Evolutionary conservation across 257 asterid genomes (phyloP), one percentile per base, ranked within the genome.

Genomic region (Gentiana macrophylla): DNA sequence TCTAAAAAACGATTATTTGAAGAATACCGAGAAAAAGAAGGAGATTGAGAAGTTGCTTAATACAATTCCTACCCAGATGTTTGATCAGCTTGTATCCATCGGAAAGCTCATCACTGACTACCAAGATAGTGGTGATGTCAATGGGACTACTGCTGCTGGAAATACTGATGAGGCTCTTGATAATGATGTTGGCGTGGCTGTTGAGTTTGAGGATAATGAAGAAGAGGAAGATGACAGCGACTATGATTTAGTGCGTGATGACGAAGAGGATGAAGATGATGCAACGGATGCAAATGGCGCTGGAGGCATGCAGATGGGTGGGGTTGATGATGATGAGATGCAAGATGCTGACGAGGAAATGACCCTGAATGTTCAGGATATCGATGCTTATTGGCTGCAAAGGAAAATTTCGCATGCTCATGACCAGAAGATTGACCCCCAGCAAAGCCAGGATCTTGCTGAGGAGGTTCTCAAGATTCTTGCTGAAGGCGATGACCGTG

Each of bases 361-460:
- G 73, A 52, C 75, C 41, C 63, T 74, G 73, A 74, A 70, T 74
- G 80, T 74, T 56, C 80, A 74, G 68, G 80, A 74, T 51, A 70
- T 74, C 41, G 80, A 74, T 67, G 80, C 80, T 49, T 74, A 74
- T 53, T 74, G 80, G 80, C 76, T 74, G 59, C 80, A 74, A 43
- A 66, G 80, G 59, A 74, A 74, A 68, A 74, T 74, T 55, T 70
- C 80, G 2, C 76, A 74, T 56, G 80, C 80, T 60, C 70, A 74
- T 60, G 80, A 63, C 35, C 73, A 62, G 41, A 71, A 73, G 64
- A 74, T 74, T 32, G 80, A 74, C 57, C 73, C 80, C 3, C 80
- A 74, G 49, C 73, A 74, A 37, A 70, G 80, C 66, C 80, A 74
- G 60, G 63, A 66, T 56, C 69, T 74, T 37, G 80, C 80, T 8